phyloP scores from a whole-genome alignment of 2,329 filamentous ascomycete species.

The Cercospora berteroae region DNA sequence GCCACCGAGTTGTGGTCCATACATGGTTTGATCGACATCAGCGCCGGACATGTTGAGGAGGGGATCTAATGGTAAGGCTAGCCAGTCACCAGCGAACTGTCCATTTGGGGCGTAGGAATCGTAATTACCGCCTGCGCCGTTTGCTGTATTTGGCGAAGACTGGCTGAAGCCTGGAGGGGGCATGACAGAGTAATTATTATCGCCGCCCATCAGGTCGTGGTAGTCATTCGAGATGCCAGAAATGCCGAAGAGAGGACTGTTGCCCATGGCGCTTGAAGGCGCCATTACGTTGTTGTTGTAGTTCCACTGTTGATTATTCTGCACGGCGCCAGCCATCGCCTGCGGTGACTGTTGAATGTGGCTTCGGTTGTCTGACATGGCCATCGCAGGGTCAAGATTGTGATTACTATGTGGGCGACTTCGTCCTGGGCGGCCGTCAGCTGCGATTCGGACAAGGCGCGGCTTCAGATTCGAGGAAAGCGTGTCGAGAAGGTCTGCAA shows the following conservation, averaged over 20 bases:
- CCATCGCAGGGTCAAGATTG: slow-evolving; percentile 14
- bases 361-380: slow-evolving; percentile 12
- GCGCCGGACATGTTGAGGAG: slow-evolving; percentile 58
- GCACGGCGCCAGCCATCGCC: slow-evolving; percentile 17
- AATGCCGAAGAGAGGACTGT: slow-evolving; percentile 35
- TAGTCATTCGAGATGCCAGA: slow-evolving; percentile 47
- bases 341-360: slow-evolving; percentile 25
- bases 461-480: slow-evolving; percentile 71
- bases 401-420: slow-evolving; percentile 27
- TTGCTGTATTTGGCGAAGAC: slow-evolving; percentile 34
- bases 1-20: slow-evolving; percentile 64
- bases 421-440: slow-evolving; percentile 39
- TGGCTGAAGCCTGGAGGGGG: slow-evolving; percentile 45
- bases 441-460: slow-evolving; percentile 63
- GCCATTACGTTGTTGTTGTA: slow-evolving; percentile 23
- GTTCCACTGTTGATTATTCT: slow-evolving; percentile 25
- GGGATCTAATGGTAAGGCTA: slow-evolving; percentile 60
- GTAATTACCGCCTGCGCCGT: slow-evolving; percentile 26
- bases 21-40: slow-evolving; percentile 56
- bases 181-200: slow-evolving; percentile 47
- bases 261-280: slow-evolving; percentile 11
- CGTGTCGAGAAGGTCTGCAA: slow-evolving; percentile 77
- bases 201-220: slow-evolving; percentile 44
- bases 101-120: slow-evolving; percentile 26
- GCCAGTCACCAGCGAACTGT: slow-evolving; percentile 54